Evolutionary conservation across 768 basidiomycete species (phyloP).

Genomic region (Tylopilus sp.): DNA sequence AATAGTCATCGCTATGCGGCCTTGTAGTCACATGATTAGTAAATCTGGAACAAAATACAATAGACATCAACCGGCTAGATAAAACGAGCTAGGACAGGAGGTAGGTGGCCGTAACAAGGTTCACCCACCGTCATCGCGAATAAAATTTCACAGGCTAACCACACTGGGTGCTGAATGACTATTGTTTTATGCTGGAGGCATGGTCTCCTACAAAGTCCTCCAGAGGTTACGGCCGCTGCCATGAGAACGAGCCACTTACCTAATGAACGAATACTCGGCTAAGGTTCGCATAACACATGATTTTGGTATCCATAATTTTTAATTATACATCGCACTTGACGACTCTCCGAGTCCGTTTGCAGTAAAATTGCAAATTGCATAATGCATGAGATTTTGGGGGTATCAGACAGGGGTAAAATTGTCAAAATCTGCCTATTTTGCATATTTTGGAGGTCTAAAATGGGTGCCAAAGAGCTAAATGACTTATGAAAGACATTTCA

Average conservation of each 20-base stretch:
- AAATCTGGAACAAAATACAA: conserved; percentile 20
- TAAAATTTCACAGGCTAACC: conserved; percentile 9
- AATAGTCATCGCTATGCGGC: conserved; percentile 27
- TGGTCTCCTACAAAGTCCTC: neutral
- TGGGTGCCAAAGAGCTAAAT: too few species aligned
- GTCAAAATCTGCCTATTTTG: too few species aligned
- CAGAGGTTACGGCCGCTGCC: neutral
- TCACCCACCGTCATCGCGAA: neutral
- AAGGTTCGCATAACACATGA: too few species aligned
- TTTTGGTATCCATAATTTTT: too few species aligned
- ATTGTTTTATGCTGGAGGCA: conserved; percentile 12
- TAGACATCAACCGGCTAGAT: conserved; percentile 13
- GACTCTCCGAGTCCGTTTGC: too few species aligned
- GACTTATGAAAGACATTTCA: too few species aligned
- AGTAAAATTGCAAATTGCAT: too few species aligned
- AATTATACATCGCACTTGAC: too few species aligned
- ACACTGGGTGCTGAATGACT: neutral
- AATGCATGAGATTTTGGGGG: too few species aligned
- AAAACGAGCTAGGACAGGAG: neutral
- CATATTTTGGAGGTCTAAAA: too few species aligned
- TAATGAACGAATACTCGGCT: conserved; percentile 2
- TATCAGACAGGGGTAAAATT: too few species aligned
- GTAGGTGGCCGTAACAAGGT: conserved; percentile 15
- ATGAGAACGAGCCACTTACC: conserved; percentile 1
- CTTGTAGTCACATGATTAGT: conserved; percentile 22